Base-by-base conservation (phyloP, 1,284 basidiomycete genomes). In the Veloporphyrellus conicus region DNA sequence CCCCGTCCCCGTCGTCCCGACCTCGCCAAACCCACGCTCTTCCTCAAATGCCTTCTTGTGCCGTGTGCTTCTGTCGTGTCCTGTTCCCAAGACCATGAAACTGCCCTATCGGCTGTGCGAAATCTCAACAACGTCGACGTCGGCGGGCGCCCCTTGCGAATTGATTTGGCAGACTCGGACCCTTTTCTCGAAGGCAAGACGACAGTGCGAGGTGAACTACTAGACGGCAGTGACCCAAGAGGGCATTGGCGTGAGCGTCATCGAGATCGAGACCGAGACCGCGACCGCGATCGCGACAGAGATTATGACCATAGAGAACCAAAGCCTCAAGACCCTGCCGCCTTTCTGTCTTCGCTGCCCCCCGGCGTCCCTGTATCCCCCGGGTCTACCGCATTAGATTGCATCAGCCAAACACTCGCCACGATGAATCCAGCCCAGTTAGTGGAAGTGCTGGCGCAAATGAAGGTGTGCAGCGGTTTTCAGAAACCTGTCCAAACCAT, bases 381-480 rank as follows among this genome's bases (percentile, higher is more conserved):
- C 4, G 92, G 92, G n/a, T 74, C 80, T 38, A 84, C 79, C 22
- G 74, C 90, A 10, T 76, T 91, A 45, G 95, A 98, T 67, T 78
- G 79, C 39, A 98, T 99, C 62, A 92, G 82, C 60, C 82, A 90
- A 60, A 90, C 87, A 8, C 77, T 99, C 32, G 93, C 90, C 23
- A 82, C 76, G 11, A 88, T 96, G 71, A 81, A 83, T 47, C 90
- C 91, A 0, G 78, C 76, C 41, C 90, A 97, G 64, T 75, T 97
- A 54, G 84, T 95, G 67, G 95, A 99, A 69, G 90, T 98, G n/a
- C 75, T 99, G 58, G 87, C 87, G 25, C 92, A 97, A 68, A 96
- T 97, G 89, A 98, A 98, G 84, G 93, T 93, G 63, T 60, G 77
- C 66, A 47, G 45, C 41, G 50, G 47, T 58, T 56, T 36, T 47